Base-by-base conservation (phyloP, 2,329 filamentous ascomycete genomes). In the Nemania diffusa region DNA sequence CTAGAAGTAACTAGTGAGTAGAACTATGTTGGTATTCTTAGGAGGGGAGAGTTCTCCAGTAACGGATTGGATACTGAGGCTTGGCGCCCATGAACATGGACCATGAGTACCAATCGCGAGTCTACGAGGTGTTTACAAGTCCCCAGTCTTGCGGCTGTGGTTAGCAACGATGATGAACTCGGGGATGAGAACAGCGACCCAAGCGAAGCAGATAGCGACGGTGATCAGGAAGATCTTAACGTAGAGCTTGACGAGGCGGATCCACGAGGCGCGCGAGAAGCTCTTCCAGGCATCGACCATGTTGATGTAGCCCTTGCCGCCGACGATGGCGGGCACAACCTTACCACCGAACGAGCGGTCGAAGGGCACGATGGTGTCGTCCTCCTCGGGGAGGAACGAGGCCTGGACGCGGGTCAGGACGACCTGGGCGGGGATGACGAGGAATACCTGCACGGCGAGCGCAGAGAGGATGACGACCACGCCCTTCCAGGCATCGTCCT, bases 341-440 rank as follows among this genome's bases (percentile, higher is more conserved):
- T 90, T 91, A 73, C 92, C 92, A 70, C 87, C 88, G 75, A 97
- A 97, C 32, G 90, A 91, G 71, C 94, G 92, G 83, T 98, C 95
- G 75, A 98, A 97, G 34, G 93, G 91, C 40, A 98, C 90, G 71
- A 97, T 92, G 27, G 92, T 89, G 81, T 97, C 91, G 72, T 94
- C 87, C 20, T 92, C 90, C 66, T 93, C 90, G 0, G 93, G 88
- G 2, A 98, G 88, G 73, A 97, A 89, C 56, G 92, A 95, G 6
- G 94, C 94, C 78, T 97, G 93, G 40, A 97, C 90, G 69, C 95
- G 93, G 71, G 91, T 85, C 66, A 97, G 88, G 24, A 92, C 87
- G 34, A 95, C 91, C 66, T 88, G 86, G 44, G 92, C 88, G 20
- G 95, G 94, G 64, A 97, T 85, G 69, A 92, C 84, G 67, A 94